Base-by-base conservation (phyloP, 176 grass and related monocot species). In the Neostapfia colusana region DNA sequence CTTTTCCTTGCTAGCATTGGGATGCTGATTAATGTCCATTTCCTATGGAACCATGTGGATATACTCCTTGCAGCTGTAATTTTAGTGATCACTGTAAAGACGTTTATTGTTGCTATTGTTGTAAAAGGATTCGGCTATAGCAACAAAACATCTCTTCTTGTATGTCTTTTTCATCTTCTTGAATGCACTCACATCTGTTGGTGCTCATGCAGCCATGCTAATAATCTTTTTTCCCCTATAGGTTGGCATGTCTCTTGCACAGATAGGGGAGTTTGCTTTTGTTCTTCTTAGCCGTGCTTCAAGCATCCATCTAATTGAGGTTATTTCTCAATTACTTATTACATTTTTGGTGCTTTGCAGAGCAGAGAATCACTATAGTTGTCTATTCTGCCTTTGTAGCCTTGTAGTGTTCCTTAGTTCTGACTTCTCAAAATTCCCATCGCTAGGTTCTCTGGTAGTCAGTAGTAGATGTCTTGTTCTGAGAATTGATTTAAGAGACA, bases 251-350 rank as follows among this genome's bases (percentile, higher is more conserved):
- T 99, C 96, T 78, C 85, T 99, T 74, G 96, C 96, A 49, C 96
- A 99, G 82, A 99, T 99, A 81, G 96, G 96, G 46, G 96, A 99
- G 85, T 99, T 99, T 85, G 89, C 96, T 66, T 99, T 99, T 90
- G 96, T 99, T 73, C 92, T 99, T 82, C 83, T 95, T 49, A 99
- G 96, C 69, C 96, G 96, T 87, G 96, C 96, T 85, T 99, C 96
- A 87, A 99, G 93, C 76, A 79, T 99, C 44, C 92, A 99, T 92
- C 83, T 99, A 20, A 93, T 99, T 61, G 92, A 99, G 96, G 96
- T 95, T 74, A 79, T 76, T 79, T 81, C 72, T 78, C 34, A 10
- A 70, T 71, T 55, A 26, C 67, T 66, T 59, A 43, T 76, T 45
- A 28, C 67, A 60, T 66, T 48, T 69, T 67, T 23, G 37, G 28